phyloP scores from a whole-genome alignment of 768 basidiomycete species.

The Tylopilus subfusipes region DNA sequence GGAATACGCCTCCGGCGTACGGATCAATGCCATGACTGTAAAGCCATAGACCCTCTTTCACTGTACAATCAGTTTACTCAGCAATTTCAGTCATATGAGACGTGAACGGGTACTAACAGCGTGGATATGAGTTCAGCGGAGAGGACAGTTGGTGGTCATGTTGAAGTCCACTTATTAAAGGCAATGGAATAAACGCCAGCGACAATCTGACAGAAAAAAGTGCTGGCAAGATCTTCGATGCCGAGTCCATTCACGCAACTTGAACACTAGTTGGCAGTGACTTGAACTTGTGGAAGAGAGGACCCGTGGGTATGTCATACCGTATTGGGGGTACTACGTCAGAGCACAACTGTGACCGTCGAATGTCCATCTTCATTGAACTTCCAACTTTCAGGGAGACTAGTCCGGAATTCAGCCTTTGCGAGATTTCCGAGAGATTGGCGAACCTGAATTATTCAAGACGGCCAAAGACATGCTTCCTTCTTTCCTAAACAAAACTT shows the following conservation, averaged over 20 bases:
- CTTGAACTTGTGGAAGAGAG: not conserved
- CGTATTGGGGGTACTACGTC: not conserved
- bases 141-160: slow-evolving; percentile 80
- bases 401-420: no score
- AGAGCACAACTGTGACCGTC: no score
- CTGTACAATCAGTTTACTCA: slow-evolving; percentile 38
- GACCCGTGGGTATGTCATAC: not conserved
- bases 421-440: no score
- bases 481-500: no score
- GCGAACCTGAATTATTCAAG: no score
- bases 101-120: slow-evolving; percentile 49
- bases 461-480: no score
- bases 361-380: no score
- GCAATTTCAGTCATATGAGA: not conserved
- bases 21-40: slow-evolving; percentile 76
- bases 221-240: slow-evolving; percentile 30
- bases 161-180: slow-evolving; percentile 42
- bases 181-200: slow-evolving; percentile 49
- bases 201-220: slow-evolving; percentile 49
- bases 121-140: slow-evolving; percentile 73
- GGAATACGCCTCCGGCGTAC: slow-evolving; percentile 81
- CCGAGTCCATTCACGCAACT: slow-evolving; percentile 8
- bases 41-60: slow-evolving; percentile 87
- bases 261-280: not conserved
- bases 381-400: no score